Evolutionary conservation across 768 basidiomycete genomes (phyloP).

Genomic region (Pholiota microspora): DNA sequence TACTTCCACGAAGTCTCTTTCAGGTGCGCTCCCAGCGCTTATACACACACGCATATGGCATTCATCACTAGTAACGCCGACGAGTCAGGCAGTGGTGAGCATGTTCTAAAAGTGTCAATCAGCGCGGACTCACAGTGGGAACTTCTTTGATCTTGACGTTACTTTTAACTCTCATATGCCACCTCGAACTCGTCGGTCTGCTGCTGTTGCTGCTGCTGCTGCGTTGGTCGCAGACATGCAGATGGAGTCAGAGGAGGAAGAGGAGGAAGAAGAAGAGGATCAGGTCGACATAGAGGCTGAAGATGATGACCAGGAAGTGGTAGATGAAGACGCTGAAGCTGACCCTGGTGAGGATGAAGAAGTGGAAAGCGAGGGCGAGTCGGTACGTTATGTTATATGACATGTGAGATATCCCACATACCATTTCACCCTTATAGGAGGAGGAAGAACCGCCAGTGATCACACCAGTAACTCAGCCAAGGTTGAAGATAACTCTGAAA

Average conservation of each 20-base stretch:
- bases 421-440: conserved; percentile 15
- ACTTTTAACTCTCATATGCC: conserved; percentile 22
- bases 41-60: background rate
- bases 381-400: background rate
- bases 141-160: conserved; percentile 15
- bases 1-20: background rate
- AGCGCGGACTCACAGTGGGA: conserved; percentile 22
- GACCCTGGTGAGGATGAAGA: conserved; percentile 38
- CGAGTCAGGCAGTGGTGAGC: conserved; percentile 23
- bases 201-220: conserved; percentile 27
- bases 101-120: conserved; percentile 17
- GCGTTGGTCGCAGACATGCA: conserved; percentile 32
- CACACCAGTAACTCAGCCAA: conserved; percentile 34
- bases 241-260: conserved; percentile 30
- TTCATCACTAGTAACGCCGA: conserved; percentile 4
- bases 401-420: background rate
- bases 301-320: conserved; percentile 32
- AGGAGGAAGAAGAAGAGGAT: conserved; percentile 37
- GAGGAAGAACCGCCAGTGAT: conserved; percentile 18
- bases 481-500: conserved; percentile 63
- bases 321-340: conserved; percentile 32
- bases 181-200: conserved; percentile 31
- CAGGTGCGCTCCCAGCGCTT: background rate
- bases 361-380: background rate
- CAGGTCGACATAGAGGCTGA: conserved; percentile 28